Evolutionary conservation across 768 basidiomycete species (phyloP), one percentile per base, ranked within the genome.

Genomic region (Kwoniella dejecticola): DNA sequence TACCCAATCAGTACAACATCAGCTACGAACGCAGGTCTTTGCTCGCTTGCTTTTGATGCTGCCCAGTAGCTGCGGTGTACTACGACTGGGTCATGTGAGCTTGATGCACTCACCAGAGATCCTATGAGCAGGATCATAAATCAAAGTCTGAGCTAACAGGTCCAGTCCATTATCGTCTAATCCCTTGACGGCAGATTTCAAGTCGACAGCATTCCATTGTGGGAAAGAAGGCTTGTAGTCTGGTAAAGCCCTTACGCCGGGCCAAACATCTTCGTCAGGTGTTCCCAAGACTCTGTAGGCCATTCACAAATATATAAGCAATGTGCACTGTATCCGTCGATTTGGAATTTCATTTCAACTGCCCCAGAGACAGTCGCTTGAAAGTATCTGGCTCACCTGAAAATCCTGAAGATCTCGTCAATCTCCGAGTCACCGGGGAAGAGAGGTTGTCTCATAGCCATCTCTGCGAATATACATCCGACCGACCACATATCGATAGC

Each of bases 401-500:
- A 99, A 73, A 99, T 99, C 80, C 91, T 89, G 85, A 98, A 98
- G 66, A 98, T 98, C 82, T 99, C 96, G 80, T 99, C 96, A 75
- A 98, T 99, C 81, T 99, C 96, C 26, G 96, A 98, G 81, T 99
- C 96, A 4, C 96, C 96, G 23, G 96, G 95, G 84, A 99, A 99
- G 12, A 97, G 83, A 1, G 95, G 85, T 85, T 76, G 87, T 79
- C 67, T 89, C 89, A 94, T 90, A 55, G 91, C 88, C 95, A 98
- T 97, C 81, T 99, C 96, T 7, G 95, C 95, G 74, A 96, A 91
- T 77, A 99, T 98, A 75, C 94, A 97, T 4, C 77, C 96, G 21
- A 99, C 95, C n/a, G 91, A 94, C 96, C 96, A 99, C 91, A 98
- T 96, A 81, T 99, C 96, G 72, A 99, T 90, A 2, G 92, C 91